Percentiles rank a stretch among this genome's conserved stretches.
These are phyloP conservation scores for Vigna reflexopilosa DNA, from an alignment of 306 rosid species.

Conservation along the genomic window DNA sequence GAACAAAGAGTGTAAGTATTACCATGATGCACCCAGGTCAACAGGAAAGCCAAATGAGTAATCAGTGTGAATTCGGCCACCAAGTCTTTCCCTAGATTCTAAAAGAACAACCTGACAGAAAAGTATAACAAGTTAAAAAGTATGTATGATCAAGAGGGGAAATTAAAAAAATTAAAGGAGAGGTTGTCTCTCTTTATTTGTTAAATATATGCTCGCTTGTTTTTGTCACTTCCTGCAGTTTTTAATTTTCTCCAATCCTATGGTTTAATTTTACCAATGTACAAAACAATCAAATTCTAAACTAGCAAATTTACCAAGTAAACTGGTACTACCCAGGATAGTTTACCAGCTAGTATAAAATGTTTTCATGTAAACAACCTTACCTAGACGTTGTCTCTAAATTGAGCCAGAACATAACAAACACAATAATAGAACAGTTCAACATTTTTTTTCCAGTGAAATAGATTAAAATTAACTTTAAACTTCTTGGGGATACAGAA, in stretches of 20 bases:
- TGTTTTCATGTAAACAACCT: conserved; percentile 15
- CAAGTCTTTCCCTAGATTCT: conserved; percentile 90
- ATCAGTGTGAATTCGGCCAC: conserved; percentile 92
- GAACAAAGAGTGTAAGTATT: conserved; percentile 16
- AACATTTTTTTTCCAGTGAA: background rate
- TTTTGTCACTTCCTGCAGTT: background rate
- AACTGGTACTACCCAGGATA: background rate
- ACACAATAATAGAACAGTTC: conserved; percentile 8
- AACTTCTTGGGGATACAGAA: background rate
- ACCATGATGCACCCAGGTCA: conserved; percentile 99
- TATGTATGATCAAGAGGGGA: background rate
- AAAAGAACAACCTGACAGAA: conserved; percentile 77
- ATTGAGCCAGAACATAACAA: conserved; percentile 31
- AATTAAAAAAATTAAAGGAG: background rate
- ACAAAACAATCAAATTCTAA: conserved; percentile 25
- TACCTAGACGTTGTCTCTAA: background rate
- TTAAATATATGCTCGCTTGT: conserved; percentile 16
- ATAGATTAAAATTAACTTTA: conserved; percentile 3
- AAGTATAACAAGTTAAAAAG: background rate
- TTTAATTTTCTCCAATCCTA: too few species aligned
- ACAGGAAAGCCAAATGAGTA: conserved; percentile 96
- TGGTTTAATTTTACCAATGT: background rate
- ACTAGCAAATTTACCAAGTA: conserved; percentile 17
- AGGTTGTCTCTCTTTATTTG: conserved; percentile 18
- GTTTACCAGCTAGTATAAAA: conserved; percentile 9